A percentile compares a stretch with the other conserved stretches of the same genome.
Evolutionary conservation across 768 basidiomycete species (phyloP).

Genomic region (Boletus rubropictus): DNA sequence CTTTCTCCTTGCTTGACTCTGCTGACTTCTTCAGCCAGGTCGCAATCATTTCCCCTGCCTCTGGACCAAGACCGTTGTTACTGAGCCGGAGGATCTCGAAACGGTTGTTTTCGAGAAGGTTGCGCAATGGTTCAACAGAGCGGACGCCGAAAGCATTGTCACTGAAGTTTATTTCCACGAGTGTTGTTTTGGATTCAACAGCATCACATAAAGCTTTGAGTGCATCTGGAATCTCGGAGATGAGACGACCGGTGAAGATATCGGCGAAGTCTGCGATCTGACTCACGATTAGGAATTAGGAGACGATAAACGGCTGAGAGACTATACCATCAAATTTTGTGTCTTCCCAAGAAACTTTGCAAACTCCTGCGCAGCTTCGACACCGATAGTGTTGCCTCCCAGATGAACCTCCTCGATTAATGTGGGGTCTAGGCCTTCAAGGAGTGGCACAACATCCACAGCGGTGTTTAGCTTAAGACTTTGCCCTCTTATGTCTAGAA

Average conservation of each 20-base stretch:
- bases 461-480: conserved; percentile 71
- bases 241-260: conserved; percentile 96
- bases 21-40: conserved; percentile 78
- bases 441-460: conserved; percentile 68
- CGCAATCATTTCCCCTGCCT: conserved; percentile 81
- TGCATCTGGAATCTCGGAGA: conserved; percentile 89
- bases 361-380: conserved; percentile 82
- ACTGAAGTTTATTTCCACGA: conserved; percentile 83
- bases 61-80: conserved; percentile 94
- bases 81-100: conserved; percentile 80
- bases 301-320: neutral
- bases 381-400: conserved; percentile 90
- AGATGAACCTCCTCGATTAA: conserved; percentile 84
- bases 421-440: conserved; percentile 58
- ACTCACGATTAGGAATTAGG: conserved; percentile 4
- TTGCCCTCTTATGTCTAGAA: conserved; percentile 28
- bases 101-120: conserved; percentile 79
- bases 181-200: conserved; percentile 70
- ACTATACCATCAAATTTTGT: conserved; percentile 56
- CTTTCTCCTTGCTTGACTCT: conserved; percentile 55
- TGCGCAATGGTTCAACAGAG: conserved; percentile 89
- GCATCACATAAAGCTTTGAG: conserved; percentile 85
- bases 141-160: conserved; percentile 98
- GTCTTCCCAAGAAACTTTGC: conserved; percentile 73
- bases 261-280: conserved; percentile 95